Percentiles rank a stretch among this genome's conserved stretches.
phyloP scores from a whole-genome alignment of 2,329 filamentous ascomycete genomes.

The Hymenotorrendiella dingleyae region DNA sequence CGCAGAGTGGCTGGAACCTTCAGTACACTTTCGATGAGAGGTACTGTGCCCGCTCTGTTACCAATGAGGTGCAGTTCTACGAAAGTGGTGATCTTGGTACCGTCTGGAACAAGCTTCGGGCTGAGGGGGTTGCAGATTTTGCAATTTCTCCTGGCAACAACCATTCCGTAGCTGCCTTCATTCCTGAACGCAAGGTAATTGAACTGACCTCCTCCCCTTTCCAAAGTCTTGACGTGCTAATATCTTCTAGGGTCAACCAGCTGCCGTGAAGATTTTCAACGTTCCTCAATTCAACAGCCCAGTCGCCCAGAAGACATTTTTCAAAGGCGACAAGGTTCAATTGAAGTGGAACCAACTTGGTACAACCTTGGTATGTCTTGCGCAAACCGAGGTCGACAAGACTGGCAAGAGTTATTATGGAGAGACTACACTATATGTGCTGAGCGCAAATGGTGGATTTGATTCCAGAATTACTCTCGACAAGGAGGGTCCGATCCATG shows the following conservation, averaged over 20 bases:
- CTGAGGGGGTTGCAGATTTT: constrained; percentile 87
- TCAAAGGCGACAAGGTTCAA: constrained; percentile 98
- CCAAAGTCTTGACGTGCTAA: neutral
- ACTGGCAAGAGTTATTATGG: constrained; percentile 99
- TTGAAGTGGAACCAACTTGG: constrained; percentile 95
- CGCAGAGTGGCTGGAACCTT: constrained; percentile 91
- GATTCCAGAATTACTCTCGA: constrained; percentile 89
- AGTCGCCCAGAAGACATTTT: constrained; percentile 97
- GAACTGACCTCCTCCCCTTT: constrained; percentile 12
- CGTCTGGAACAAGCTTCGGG: constrained; percentile 92
- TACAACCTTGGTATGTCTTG: constrained; percentile 86
- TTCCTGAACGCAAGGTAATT: constrained; percentile 89
- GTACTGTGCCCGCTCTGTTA: constrained; percentile 87
- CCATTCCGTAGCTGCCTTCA: constrained; percentile 88
- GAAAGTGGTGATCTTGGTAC: constrained; percentile 77
- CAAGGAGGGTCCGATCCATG: constrained; percentile 96
- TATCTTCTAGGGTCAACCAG: constrained; percentile 80
- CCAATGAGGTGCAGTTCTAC: constrained; percentile 97
- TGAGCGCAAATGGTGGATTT: constrained; percentile 85
- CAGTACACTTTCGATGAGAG: constrained; percentile 93
- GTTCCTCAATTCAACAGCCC: constrained; percentile 78
- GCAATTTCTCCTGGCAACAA: constrained; percentile 83
- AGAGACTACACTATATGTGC: constrained; percentile 92
- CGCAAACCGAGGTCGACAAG: constrained; percentile 96
- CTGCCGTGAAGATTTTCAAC: constrained; percentile 88